These are phyloP conservation scores for Botryotinia globosa DNA, from an alignment of 2,329 filamentous ascomycete species.

Conservation along the genomic window DNA sequence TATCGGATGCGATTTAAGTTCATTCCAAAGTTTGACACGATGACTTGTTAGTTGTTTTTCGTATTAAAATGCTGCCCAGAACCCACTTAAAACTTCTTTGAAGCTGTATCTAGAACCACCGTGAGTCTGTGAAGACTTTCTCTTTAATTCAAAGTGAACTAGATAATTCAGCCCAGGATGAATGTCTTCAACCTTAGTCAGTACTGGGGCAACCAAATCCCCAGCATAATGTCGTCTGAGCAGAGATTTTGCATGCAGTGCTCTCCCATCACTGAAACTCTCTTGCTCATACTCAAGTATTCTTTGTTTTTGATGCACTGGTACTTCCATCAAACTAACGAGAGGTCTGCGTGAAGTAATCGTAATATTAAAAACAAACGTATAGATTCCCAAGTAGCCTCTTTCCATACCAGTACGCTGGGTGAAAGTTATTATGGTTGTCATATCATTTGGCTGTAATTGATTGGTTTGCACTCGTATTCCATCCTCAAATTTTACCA, in stretches of 20 bases:
- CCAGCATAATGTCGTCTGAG: not conserved
- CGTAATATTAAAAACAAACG: not conserved
- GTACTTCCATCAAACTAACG: not conserved
- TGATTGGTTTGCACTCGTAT: not conserved
- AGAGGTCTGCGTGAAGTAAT: not conserved
- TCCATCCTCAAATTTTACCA: not conserved
- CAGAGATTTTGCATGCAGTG: not conserved
- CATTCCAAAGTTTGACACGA: not conserved
- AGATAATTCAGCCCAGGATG: not conserved
- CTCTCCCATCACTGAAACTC: not conserved
- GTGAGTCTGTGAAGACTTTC: not conserved
- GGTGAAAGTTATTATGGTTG: not conserved
- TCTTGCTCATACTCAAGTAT: not conserved
- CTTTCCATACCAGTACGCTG: not conserved
- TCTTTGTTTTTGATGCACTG: not conserved
- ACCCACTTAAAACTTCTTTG: not conserved
- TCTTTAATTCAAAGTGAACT: not conserved
- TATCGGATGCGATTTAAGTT: not conserved
- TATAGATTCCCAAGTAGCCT: not conserved
- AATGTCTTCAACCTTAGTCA: not conserved
- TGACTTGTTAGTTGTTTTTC: not conserved
- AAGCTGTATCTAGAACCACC: not conserved
- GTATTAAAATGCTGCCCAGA: not conserved
- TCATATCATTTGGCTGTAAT: not conserved
- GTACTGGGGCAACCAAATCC: not conserved